Evolutionary conservation across 2,329 filamentous ascomycete genomes (phyloP), one percentile per base, ranked within the genome.

Genomic region (Trichocomaceae sp.): DNA sequence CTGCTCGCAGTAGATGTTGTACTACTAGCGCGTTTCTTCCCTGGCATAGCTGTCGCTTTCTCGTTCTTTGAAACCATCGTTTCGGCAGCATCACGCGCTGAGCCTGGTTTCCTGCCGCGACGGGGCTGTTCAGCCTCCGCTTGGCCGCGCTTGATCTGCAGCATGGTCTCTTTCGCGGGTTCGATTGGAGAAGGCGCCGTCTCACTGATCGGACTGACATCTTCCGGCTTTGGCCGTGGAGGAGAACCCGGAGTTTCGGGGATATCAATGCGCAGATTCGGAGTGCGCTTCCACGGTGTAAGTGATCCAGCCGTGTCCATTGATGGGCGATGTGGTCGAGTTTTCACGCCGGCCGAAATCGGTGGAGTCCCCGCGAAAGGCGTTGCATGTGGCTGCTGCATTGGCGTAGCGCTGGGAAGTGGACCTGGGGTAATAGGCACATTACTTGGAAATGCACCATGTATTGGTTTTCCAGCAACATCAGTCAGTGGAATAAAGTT

Each of bases 191-290:
- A 75, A n/a, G 64, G 63, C 2, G 67, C 70, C 44, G 64, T 66
- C 35, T 75, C 73, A 48, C 73, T 76, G 53, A 76, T 74, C 0
- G 74, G 74, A 59, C 74, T 76, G 10, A 76, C 68, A 60, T 75
- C 73, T 52, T 72, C 71, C 2, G 72, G 68, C 5, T 67, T 64
- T 46, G 74, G 74, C 2, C 69, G 67, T 49, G 66, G 60, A 9
- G 74, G 74, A 19, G 74, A 75, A 15, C 63, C 62, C 26, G 72
- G 71, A 5, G 69, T 70, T 17, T 64, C 57, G 0, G 70, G 63
- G 37, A 62, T 62, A 17, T 56, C 53, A 15, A 74, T 64, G 8
- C 62, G 69, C 41, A 66, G 50, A 12, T 62, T 64, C 20, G 71
- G 70, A 35, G 66, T 65, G 50, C 68, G 66, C 59, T 72, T 76